phyloP scores from a whole-genome alignment of 202 grass and related monocot species.

The Setaria italica region DNA sequence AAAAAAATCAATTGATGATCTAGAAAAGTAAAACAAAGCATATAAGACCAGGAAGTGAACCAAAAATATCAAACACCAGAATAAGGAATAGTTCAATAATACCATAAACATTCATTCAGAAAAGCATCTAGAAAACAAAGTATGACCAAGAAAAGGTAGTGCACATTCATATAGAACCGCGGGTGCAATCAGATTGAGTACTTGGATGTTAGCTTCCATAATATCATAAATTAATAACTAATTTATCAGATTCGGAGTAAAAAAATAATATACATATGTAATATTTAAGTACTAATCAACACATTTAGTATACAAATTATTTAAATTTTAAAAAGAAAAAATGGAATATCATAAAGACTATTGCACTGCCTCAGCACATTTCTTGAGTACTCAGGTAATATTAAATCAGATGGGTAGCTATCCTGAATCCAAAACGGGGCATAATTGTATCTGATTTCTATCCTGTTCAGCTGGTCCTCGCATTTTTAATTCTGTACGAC shows the following conservation, averaged over 20 bases:
- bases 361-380: background rate
- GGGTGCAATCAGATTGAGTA: background rate
- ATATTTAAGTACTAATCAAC: background rate
- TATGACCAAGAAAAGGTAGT: background rate
- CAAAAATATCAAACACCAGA: constrained; percentile 9
- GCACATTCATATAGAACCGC: constrained; percentile 15
- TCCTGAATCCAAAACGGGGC: background rate
- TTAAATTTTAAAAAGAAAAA: background rate
- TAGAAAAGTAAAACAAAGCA: background rate
- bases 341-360: background rate
- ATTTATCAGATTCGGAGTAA: background rate
- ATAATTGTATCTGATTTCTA: background rate
- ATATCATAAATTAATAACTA: background rate
- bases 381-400: background rate
- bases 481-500: background rate
- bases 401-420: background rate
- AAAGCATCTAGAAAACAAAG: constrained; percentile 30
- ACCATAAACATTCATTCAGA: constrained; percentile 25
- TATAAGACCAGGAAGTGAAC: constrained; percentile 27
- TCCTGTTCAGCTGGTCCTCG: background rate
- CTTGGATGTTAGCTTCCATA: background rate
- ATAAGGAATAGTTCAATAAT: constrained; percentile 42
- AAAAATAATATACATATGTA: background rate
- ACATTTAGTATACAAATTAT: background rate
- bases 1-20: constrained; percentile 7